phyloP scores from a whole-genome alignment of 805 yeast species.

The Phaffomyces opuntiae region DNA sequence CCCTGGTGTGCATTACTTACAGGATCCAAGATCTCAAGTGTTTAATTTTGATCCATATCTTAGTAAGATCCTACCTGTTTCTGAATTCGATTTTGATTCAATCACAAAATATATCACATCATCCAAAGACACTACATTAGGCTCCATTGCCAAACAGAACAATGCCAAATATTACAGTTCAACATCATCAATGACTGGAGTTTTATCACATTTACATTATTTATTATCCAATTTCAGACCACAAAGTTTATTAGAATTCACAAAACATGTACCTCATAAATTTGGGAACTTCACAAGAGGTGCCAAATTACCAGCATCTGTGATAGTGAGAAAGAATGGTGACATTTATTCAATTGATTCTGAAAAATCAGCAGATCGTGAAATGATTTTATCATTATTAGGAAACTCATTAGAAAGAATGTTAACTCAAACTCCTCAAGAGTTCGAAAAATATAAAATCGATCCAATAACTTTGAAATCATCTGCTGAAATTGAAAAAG shows the following conservation, averaged over 20 bases:
- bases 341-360: conserved; percentile 57
- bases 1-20: conserved; percentile 72
- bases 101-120: conserved; percentile 58
- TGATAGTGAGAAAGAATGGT: conserved; percentile 45
- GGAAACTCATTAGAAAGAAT: conserved; percentile 78
- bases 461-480: not conserved
- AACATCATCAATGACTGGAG: conserved; percentile 81
- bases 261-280: conserved; percentile 35
- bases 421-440: conserved; percentile 52
- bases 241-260: conserved; percentile 38
- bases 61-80: conserved; percentile 50
- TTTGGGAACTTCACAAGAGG: conserved; percentile 34
- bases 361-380: conserved; percentile 62
- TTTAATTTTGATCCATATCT: conserved; percentile 62
- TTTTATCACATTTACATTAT: conserved; percentile 68
- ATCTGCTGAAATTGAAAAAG: conserved; percentile 5
- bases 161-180: conserved; percentile 54
- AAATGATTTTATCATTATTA: conserved; percentile 59
- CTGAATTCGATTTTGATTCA: conserved; percentile 57
- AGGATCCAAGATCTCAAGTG: conserved; percentile 71
- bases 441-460: conserved; percentile 34
- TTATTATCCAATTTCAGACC: conserved; percentile 57
- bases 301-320: conserved; percentile 45
- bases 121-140: conserved; percentile 51
- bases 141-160: conserved; percentile 36